Base-by-base conservation (phyloP, 306 rosid genomes). In the Prunus armeniaca region DNA sequence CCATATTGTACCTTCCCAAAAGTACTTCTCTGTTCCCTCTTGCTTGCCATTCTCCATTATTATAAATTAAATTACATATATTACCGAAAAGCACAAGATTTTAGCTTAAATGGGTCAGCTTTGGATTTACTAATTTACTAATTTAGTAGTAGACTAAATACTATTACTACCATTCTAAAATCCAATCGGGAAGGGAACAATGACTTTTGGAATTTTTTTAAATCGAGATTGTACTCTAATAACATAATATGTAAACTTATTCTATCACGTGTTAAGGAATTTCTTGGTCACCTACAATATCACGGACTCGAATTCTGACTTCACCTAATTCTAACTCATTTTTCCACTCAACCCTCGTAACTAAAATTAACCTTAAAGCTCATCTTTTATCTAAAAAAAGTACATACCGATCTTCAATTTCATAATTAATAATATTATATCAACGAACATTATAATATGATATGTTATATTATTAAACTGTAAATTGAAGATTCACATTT, bases 21-120 rank as follows among this genome's bases (percentile, higher is more conserved):
- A 45, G 87, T 74, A 79, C 87, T 67, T 76, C 64, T 71, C 74
- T 74, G 81, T 69, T 78, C 50, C 57, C 18, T 74, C 6, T 25
- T 20, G 63, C 63, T 30, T 38, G 43, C 54, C 43, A 75, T 65
- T 76, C 64, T 80, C 66, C 73, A 63, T 22, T 12, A 19, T 19
- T 30, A 25, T 3, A 12, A 69, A 9, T 34, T 60, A 43, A 20
- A 38, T 38, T 24, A 25, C 14, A 32, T 47, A 14, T 34, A 34
- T 2, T 12, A 41, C 41, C 12, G 30, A 30, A 32, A 25, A 55
- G 27, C 71, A 68, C 49, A 73, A 20, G 75, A 52, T 79, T 65
- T 10, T 32, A 45, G 60, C 57, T 34, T 8, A 11, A 25, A 3
- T 22, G 17, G 34, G 67, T 11, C 66, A 41, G 54, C 52, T 55